Conservation (phyloP, 129 eudicot species). For the Heracleum sosnowskyi region DNA sequence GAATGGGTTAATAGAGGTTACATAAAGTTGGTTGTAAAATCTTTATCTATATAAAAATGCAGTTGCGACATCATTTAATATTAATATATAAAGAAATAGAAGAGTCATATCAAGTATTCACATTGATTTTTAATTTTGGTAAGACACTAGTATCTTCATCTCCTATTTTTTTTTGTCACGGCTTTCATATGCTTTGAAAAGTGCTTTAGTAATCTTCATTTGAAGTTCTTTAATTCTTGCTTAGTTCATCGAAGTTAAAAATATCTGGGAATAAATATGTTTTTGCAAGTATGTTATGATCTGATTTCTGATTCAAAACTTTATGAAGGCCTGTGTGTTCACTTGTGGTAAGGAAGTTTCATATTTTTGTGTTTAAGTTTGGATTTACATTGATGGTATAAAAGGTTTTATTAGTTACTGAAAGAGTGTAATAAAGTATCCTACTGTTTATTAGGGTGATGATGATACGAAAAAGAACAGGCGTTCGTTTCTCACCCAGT, state of each 20-base stretch:
- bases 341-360: neutral
- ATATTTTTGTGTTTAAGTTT: neutral
- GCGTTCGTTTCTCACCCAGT: conserved; percentile 59
- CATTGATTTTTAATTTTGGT: neutral
- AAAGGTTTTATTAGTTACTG: neutral
- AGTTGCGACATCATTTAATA: neutral
- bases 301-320: neutral
- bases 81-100: neutral
- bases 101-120: neutral
- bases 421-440: neutral
- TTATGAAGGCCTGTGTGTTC: neutral
- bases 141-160: neutral
- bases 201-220: neutral
- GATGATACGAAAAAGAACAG: conserved; percentile 58
- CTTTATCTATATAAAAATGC: neutral
- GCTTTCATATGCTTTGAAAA: neutral
- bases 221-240: neutral
- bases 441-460: conserved; percentile 29
- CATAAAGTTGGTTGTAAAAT: neutral
- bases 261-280: neutral
- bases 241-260: neutral
- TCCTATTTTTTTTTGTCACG: neutral
- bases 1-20: neutral
- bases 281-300: neutral
- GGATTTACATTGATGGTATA: neutral